Base-by-base conservation (phyloP, 164 flowering plant species). In the Vitis labrusca region DNA sequence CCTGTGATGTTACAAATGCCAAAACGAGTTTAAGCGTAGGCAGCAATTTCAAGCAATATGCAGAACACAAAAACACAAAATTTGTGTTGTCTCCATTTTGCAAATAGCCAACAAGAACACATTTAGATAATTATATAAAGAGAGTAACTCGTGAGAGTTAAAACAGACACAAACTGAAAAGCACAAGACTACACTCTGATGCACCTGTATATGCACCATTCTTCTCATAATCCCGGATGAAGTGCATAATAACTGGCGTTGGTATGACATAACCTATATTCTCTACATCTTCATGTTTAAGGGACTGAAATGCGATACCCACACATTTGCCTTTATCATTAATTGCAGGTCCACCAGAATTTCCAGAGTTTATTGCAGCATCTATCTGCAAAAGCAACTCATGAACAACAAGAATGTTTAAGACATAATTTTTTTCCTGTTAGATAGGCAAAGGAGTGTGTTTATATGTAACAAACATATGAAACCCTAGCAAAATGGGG, bases 221-320 rank as follows among this genome's bases (percentile, higher is more conserved):
- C 82, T 84, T 93, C 79, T 93, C 93, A 83, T 90, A 96, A 76
- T 96, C 99, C 62, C 80, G 77, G 66, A 96, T 96, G 77, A 96
- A 96, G 77, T 96, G 99, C 81, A 56, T 79, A 69, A 96, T 93
- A 72, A 96, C 98, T 29, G 99, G 97, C 19, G 99, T 96, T 73
- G 99, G 99, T 63, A 96, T 96, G 59, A 96, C 99, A 85, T 96
- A 96, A 16, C 99, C 99, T 27, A 96, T 96, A 76, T 96, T 96
- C 79, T 96, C 98, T 2, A 61, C 99, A 80, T 95, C 98, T 71
- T 93, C 98, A 66, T 93, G 97, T 73, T 95, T 95, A 70, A 96
- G 93, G 59, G 99, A 96, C 84, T 96, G 99, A 77, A 96, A 96
- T 44, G 99, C 99, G 78, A 96, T 93, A 29, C 99, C 99, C 29